These are phyloP conservation scores for Trichophyton verrucosum DNA, from an alignment of 2,329 filamentous ascomycete genomes.

Conservation along the genomic window DNA sequence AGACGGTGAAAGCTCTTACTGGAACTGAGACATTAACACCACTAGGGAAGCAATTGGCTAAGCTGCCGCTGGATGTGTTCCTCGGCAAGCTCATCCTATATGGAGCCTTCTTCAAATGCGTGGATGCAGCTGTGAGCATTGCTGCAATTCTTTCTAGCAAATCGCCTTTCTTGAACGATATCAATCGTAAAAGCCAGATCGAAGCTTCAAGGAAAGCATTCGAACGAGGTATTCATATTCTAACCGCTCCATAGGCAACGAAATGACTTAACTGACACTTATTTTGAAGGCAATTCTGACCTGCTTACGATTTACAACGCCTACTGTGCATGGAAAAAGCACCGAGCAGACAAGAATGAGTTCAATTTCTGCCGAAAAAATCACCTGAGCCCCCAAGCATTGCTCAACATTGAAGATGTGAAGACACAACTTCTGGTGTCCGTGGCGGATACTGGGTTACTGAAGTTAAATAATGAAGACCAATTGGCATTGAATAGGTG, in stretches of 20 bases:
- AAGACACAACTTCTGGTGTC: constrained; percentile 83
- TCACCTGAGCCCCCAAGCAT: constrained; percentile 76
- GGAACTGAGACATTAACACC: constrained; percentile 70
- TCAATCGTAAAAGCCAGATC: constrained; percentile 70
- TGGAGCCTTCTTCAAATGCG: constrained; percentile 73
- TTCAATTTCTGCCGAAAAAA: constrained; percentile 90
- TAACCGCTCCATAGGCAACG: no score
- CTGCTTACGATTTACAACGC: constrained; percentile 88
- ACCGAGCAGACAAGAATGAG: constrained; percentile 63
- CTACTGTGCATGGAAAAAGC: constrained; percentile 75
- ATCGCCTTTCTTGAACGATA: constrained; percentile 78
- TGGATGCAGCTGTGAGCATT: constrained; percentile 83
- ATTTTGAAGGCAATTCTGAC: constrained; percentile 61
- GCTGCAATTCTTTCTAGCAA: constrained; percentile 91
- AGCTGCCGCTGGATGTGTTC: constrained; percentile 84
- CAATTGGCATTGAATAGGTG: constrained; percentile 54
- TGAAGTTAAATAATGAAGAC: constrained; percentile 63
- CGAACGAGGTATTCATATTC: constrained; percentile 44
- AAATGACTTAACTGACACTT: no score
- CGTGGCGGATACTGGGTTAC: constrained; percentile 71
- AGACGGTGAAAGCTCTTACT: constrained; percentile 86
- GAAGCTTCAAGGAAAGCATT: constrained; percentile 69
- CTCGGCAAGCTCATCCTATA: constrained; percentile 85
- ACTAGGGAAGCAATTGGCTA: constrained; percentile 73
- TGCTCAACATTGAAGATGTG: constrained; percentile 86